Percentiles rank a stretch among this genome's conserved stretches.
phyloP scores from a whole-genome alignment of 2,329 filamentous ascomycete species.

The Botryotinia convoluta region DNA sequence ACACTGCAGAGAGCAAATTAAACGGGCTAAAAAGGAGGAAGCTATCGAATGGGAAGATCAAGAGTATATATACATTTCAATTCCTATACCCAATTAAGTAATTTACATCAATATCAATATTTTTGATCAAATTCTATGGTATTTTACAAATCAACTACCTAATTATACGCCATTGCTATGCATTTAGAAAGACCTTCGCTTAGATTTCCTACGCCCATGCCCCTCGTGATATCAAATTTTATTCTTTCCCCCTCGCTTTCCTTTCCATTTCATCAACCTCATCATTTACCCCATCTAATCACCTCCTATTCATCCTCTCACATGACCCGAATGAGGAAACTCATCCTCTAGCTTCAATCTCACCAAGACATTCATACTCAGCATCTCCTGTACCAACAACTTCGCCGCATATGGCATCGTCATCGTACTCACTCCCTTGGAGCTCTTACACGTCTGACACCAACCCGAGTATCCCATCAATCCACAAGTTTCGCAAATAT shows the following conservation, averaged over 20 bases:
- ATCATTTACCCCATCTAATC: background rate
- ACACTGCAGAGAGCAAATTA: too few relatives aligned
- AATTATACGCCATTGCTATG: slow-evolving; percentile 12
- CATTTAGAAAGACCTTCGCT: background rate
- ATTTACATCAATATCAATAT: background rate
- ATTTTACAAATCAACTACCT: slow-evolving; percentile 14
- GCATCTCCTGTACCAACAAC: slow-evolving; percentile 89
- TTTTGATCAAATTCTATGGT: slow-evolving; percentile 1
- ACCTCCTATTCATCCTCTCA: background rate
- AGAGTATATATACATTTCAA: background rate
- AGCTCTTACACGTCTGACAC: slow-evolving; percentile 89
- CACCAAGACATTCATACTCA: slow-evolving; percentile 98
- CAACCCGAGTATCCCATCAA: slow-evolving; percentile 94
- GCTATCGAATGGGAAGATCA: background rate
- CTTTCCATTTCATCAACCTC: background rate
- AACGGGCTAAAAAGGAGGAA: background rate
- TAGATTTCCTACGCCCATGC: slow-evolving; percentile 6
- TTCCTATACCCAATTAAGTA: background rate
- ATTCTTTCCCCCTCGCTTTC: background rate
- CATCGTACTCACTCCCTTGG: slow-evolving; percentile 82
- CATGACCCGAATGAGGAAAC: slow-evolving; percentile 57
- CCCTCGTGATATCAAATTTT: background rate
- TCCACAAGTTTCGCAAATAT: slow-evolving; percentile 91
- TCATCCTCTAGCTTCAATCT: slow-evolving; percentile 88
- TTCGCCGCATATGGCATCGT: slow-evolving; percentile 98